phyloP scores from a whole-genome alignment of 208 protist species.

The Acanthamoeba sp. region DNA sequence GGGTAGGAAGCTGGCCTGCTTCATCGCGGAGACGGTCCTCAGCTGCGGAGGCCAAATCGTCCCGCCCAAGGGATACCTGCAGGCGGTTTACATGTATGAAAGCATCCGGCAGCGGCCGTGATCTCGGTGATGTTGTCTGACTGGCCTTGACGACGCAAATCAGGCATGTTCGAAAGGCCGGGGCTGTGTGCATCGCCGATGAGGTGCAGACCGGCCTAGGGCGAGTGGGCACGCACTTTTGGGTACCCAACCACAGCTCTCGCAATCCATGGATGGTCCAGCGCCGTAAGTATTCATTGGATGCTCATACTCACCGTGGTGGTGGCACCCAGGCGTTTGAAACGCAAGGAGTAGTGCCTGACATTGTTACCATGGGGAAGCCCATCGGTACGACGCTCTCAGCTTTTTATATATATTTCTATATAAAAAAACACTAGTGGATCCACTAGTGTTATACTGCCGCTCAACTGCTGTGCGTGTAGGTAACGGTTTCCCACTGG shows the following conservation, averaged over 20 bases:
- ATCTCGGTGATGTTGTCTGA: too few species aligned
- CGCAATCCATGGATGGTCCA: neutral
- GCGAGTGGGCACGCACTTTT: constrained; percentile 9
- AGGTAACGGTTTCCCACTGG: constrained; percentile 69
- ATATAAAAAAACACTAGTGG: too few species aligned
- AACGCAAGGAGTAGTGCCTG: constrained; percentile 60
- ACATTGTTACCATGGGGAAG: constrained; percentile 76
- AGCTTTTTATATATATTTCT: neutral
- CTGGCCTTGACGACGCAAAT: too few species aligned
- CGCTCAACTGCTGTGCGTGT: neutral
- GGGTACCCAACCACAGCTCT: too few species aligned
- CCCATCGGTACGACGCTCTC: constrained; percentile 71
- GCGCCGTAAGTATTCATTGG: too few species aligned
- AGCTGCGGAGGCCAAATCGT: constrained; percentile 68
- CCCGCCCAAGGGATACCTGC: constrained; percentile 71
- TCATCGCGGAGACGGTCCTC: constrained; percentile 32
- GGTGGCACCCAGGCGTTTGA: constrained; percentile 49
- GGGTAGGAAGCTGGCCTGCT: constrained; percentile 39
- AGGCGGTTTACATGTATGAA: constrained; percentile 49
- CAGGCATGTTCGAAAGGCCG: constrained; percentile 41
- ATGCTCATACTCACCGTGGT: neutral
- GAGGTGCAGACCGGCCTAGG: constrained; percentile 77
- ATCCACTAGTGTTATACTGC: neutral
- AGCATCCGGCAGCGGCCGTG: neutral
- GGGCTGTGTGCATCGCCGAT: constrained; percentile 76